Evolutionary conservation across 1,284 basidiomycete genomes (phyloP).

Genomic region (Ganoderma lingzhi): DNA sequence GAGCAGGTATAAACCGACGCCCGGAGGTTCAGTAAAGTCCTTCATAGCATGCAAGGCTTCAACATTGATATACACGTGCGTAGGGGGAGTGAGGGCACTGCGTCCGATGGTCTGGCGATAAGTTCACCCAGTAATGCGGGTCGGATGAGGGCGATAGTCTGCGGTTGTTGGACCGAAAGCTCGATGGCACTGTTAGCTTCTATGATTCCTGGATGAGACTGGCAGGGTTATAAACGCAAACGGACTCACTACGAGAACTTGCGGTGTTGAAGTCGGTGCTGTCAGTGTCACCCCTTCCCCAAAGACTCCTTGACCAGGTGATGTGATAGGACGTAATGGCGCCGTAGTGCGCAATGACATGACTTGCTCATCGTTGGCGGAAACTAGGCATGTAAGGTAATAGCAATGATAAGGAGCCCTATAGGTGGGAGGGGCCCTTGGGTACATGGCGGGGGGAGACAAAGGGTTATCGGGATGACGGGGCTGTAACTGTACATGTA

Average conservation of each 20-base stretch:
- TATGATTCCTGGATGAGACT: neutral
- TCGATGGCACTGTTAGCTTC: neutral
- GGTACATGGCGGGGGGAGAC: neutral
- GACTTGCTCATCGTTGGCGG: neutral
- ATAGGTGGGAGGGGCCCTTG: neutral
- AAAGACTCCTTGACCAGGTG: neutral
- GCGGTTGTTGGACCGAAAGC: neutral
- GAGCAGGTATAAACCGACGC: neutral
- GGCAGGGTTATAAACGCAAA: neutral
- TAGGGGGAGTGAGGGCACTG: neutral
- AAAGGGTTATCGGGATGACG: neutral
- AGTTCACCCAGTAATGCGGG: neutral
- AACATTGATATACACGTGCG: neutral
- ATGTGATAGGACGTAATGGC: neutral
- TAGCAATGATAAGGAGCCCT: neutral
- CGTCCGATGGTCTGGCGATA: neutral
- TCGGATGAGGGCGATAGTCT: neutral
- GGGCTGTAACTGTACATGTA: neutral
- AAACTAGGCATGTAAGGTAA: neutral
- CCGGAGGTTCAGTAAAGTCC: neutral
- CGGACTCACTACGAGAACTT: neutral
- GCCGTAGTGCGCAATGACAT: neutral
- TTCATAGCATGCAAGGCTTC: neutral
- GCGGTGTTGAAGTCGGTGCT: no score
- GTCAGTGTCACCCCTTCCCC: no score